Conservation (phyloP, 1,139 yeast genomes). For the Pneumocystis murina region DNA sequence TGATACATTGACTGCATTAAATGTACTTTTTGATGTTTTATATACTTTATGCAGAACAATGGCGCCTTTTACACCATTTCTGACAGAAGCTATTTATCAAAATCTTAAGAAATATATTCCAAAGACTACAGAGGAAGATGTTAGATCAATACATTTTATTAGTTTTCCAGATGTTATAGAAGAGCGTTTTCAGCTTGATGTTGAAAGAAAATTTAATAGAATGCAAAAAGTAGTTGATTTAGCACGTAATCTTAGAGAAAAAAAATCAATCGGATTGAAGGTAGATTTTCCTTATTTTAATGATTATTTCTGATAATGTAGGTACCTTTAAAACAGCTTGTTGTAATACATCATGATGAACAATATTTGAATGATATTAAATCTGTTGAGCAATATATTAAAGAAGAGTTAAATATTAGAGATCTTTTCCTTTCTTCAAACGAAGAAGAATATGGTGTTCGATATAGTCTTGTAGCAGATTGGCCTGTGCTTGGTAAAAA, state of each 20-base stretch:
- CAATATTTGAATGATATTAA: slow-evolving; percentile 64
- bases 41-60: slow-evolving; percentile 81
- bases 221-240: slow-evolving; percentile 95
- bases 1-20: slow-evolving; percentile 74
- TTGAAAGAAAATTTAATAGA: slow-evolving; percentile 60
- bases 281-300: not conserved
- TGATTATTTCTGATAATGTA: not conserved
- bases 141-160: slow-evolving; percentile 83
- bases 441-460: slow-evolving; percentile 82
- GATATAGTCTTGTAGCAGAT: slow-evolving; percentile 89
- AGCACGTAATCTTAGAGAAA: slow-evolving; percentile 93
- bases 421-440: slow-evolving; percentile 77
- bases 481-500: slow-evolving; percentile 98
- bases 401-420: slow-evolving; percentile 85
- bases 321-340: slow-evolving; percentile 81
- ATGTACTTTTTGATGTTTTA: slow-evolving; percentile 79
- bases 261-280: slow-evolving; percentile 79
- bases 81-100: slow-evolving; percentile 79
- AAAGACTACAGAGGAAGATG: slow-evolving; percentile 39
- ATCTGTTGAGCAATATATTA: slow-evolving; percentile 60
- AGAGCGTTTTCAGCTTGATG: slow-evolving; percentile 67
- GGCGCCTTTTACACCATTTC: slow-evolving; percentile 98
- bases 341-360: slow-evolving; percentile 68
- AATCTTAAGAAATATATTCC: slow-evolving; percentile 51
- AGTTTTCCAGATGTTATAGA: slow-evolving; percentile 74